Conservation (phyloP, 345 rosid genomes). For the Aquilaria sinensis region DNA sequence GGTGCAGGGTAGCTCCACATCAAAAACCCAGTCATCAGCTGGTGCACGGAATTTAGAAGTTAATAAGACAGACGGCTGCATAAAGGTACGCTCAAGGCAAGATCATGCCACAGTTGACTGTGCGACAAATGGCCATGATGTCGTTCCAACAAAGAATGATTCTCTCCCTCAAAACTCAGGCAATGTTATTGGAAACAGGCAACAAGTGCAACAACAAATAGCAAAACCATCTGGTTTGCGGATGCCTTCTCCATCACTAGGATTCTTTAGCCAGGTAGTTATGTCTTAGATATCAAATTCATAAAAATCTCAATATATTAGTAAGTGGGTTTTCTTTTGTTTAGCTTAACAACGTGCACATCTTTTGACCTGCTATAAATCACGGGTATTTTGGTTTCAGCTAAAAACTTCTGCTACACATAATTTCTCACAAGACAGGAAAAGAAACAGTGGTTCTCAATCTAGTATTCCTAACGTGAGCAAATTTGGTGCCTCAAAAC, state of each 20-base stretch:
- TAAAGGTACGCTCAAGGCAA: slow-evolving; percentile 27
- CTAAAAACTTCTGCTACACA: slow-evolving; percentile 41
- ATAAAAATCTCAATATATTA: background rate
- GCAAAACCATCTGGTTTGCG: slow-evolving; percentile 83
- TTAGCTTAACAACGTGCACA: slow-evolving; percentile 1
- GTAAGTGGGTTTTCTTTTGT: background rate
- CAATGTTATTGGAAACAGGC: slow-evolving; percentile 20
- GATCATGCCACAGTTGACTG: slow-evolving; percentile 22
- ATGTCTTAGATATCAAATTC: slow-evolving; percentile 1
- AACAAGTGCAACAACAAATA: slow-evolving; percentile 23
- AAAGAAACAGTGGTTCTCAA: slow-evolving; percentile 20
- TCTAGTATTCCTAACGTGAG: slow-evolving; percentile 26
- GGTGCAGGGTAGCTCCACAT: slow-evolving; percentile 35
- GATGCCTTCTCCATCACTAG: slow-evolving; percentile 83
- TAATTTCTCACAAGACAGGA: slow-evolving; percentile 26
- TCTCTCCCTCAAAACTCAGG: slow-evolving; percentile 30
- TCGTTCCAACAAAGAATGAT: slow-evolving; percentile 20
- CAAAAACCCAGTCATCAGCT: slow-evolving; percentile 27
- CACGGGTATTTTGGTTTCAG: slow-evolving; percentile 41
- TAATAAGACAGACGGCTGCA: slow-evolving; percentile 23
- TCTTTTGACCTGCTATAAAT: slow-evolving; percentile 9
- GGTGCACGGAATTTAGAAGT: slow-evolving; percentile 21
- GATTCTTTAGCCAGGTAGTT: slow-evolving; percentile 94
- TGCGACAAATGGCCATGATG: slow-evolving; percentile 21
- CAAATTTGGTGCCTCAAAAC: slow-evolving; percentile 24